Evolutionary conservation across 768 basidiomycete genomes (phyloP).

Genomic region (Atractiella rhizophila): DNA sequence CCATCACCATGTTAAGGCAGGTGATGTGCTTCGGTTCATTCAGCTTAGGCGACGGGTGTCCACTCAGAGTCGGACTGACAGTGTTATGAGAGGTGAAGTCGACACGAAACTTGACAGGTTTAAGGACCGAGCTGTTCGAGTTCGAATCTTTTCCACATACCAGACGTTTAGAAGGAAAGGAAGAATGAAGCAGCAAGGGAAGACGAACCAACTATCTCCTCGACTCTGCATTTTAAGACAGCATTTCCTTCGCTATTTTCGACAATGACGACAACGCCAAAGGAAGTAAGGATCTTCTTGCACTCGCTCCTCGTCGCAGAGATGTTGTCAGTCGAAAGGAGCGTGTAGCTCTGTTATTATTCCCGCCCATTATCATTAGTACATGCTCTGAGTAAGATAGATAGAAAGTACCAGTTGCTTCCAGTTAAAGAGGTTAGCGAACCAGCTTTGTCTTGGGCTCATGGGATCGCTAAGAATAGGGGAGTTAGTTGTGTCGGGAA

Average conservation of each 20-base stretch:
- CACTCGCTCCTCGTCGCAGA: slow-evolving; percentile 49
- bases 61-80: slow-evolving; percentile 2
- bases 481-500: no score
- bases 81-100: slow-evolving; percentile 31
- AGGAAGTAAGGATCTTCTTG: slow-evolving; percentile 39
- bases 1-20: slow-evolving; percentile 42
- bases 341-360: slow-evolving; percentile 21
- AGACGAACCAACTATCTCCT: slow-evolving; percentile 31
- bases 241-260: slow-evolving; percentile 39
- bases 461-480: slow-evolving; percentile 13
- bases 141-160: slow-evolving; percentile 25
- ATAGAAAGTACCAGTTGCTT: slow-evolving; percentile 37
- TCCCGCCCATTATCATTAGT: no score
- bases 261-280: slow-evolving; percentile 43
- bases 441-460: slow-evolving; percentile 46
- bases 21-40: slow-evolving; percentile 29
- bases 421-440: slow-evolving; percentile 67
- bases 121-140: slow-evolving; percentile 32
- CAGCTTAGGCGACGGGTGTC: slow-evolving; percentile 1
- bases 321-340: slow-evolving; percentile 23
- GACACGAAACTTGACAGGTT: slow-evolving; percentile 56
- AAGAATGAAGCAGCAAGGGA: background rate
- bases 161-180: background rate
- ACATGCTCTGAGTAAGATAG: no score
- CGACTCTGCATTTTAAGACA: slow-evolving; percentile 48